phyloP scores from a whole-genome alignment of 140 eudicot genomes.

The Senecio squalidus region DNA sequence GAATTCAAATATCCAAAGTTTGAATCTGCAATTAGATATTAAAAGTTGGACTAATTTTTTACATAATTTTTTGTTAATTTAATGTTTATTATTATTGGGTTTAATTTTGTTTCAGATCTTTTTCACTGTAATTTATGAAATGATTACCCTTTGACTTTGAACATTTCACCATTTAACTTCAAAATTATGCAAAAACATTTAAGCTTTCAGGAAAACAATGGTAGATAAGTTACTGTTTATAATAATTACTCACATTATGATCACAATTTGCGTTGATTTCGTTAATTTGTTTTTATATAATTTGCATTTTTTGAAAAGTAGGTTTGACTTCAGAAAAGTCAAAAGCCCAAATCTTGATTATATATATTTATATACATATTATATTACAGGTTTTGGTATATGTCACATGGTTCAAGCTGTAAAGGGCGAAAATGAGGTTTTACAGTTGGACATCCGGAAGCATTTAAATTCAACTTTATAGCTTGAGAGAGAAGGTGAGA shows the following conservation, averaged over 20 bases:
- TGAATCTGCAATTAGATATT: too few relatives aligned
- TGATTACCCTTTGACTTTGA: not conserved
- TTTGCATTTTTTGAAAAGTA: constrained; percentile 15
- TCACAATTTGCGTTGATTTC: constrained; percentile 4
- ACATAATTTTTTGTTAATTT: not conserved
- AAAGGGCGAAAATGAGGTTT: constrained; percentile 45
- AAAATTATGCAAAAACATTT: not conserved
- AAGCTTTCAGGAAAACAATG: not conserved
- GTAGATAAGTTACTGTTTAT: not conserved
- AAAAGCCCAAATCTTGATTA: constrained; percentile 13
- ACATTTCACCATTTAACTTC: constrained; percentile 1
- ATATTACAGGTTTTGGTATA: constrained; percentile 44
- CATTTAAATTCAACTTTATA: too few relatives aligned
- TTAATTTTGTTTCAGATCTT: not conserved
- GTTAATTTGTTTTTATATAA: not conserved
- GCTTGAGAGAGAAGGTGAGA: too few relatives aligned
- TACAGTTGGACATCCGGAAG: constrained; percentile 78
- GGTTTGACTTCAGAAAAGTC: constrained; percentile 13
- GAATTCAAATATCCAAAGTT: too few relatives aligned
- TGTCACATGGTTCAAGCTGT: constrained; percentile 61
- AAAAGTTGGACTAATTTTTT: not conserved
- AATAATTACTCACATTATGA: not conserved
- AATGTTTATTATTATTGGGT: constrained; percentile 6
- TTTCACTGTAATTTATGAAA: not conserved
- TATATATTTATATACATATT: too few relatives aligned